Evolutionary conservation across 148 eudicot species (phyloP).

Genomic region (Vaccinium vitisidaea): DNA sequence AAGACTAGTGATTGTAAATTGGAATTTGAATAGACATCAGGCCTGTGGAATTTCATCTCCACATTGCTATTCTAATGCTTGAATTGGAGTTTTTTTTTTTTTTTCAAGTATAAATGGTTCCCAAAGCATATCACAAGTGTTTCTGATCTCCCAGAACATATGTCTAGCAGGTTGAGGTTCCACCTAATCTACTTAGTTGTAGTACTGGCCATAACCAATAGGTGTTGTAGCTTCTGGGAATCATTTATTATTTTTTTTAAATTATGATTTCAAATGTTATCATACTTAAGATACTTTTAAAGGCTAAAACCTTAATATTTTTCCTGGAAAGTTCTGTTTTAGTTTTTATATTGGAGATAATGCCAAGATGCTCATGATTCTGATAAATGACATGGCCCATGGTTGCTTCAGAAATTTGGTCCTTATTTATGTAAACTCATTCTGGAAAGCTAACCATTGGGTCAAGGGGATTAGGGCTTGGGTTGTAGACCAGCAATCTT

Average conservation of each 20-base stretch:
- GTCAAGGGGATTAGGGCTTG: background rate
- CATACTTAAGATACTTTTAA: background rate
- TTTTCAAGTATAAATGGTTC: background rate
- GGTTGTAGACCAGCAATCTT: background rate
- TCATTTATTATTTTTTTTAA: background rate
- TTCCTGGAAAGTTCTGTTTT: background rate
- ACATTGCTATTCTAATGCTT: background rate
- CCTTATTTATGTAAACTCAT: background rate
- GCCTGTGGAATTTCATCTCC: background rate
- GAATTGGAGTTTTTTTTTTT: background rate
- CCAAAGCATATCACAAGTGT: background rate
- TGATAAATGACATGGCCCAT: background rate
- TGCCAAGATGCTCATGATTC: background rate
- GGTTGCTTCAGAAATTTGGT: background rate
- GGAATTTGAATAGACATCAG: background rate
- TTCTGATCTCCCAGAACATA: background rate
- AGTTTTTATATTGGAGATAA: background rate
- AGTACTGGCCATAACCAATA: background rate
- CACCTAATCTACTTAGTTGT: background rate
- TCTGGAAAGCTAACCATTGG: background rate
- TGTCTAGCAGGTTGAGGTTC: background rate
- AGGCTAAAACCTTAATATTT: background rate
- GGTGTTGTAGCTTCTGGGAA: background rate
- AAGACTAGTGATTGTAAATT: background rate
- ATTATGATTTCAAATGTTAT: background rate